These are phyloP conservation scores for Xylaria grammica DNA, from an alignment of 495 filamentous ascomycete species.

Conservation along the genomic window DNA sequence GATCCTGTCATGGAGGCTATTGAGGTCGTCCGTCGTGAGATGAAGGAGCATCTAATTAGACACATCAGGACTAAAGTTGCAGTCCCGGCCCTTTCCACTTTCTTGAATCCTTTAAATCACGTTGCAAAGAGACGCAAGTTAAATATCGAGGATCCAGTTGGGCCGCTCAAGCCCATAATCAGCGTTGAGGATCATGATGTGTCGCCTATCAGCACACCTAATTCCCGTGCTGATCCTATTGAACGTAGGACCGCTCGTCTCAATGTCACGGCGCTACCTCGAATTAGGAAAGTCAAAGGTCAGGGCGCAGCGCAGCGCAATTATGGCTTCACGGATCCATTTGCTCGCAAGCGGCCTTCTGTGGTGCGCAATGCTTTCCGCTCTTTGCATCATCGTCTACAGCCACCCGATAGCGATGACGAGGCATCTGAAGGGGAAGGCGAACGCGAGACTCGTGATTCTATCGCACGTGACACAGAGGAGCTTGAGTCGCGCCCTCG, in stretches of 20 bases:
- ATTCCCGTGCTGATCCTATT: constrained; percentile 65
- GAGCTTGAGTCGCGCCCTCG: constrained; percentile 81
- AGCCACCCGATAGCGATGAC: constrained; percentile 61
- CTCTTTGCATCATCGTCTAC: constrained; percentile 59
- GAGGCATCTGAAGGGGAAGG: constrained; percentile 59
- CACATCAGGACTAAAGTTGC: constrained; percentile 86
- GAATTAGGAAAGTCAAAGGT: constrained; percentile 69
- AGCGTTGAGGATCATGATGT: constrained; percentile 62
- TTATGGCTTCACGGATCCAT: constrained; percentile 76
- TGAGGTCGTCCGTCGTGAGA: constrained; percentile 75
- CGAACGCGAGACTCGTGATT: constrained; percentile 51
- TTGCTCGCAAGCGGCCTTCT: constrained; percentile 67
- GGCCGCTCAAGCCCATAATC: constrained; percentile 48
- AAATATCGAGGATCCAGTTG: constrained; percentile 74
- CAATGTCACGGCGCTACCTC: constrained; percentile 69
- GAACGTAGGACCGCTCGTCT: constrained; percentile 56
- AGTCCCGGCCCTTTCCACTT: constrained; percentile 78
- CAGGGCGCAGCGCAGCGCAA: constrained; percentile 64
- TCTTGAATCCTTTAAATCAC: constrained; percentile 82
- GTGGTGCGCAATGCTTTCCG: constrained; percentile 51
- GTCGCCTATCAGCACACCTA: constrained; percentile 66
- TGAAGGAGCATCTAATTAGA: constrained; percentile 81
- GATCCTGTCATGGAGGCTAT: constrained; percentile 86
- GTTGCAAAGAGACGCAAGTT: constrained; percentile 73
- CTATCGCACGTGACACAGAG: constrained; percentile 73